phyloP scores from a whole-genome alignment of 176 grass and related monocot genomes.

The Typha latifolia region DNA sequence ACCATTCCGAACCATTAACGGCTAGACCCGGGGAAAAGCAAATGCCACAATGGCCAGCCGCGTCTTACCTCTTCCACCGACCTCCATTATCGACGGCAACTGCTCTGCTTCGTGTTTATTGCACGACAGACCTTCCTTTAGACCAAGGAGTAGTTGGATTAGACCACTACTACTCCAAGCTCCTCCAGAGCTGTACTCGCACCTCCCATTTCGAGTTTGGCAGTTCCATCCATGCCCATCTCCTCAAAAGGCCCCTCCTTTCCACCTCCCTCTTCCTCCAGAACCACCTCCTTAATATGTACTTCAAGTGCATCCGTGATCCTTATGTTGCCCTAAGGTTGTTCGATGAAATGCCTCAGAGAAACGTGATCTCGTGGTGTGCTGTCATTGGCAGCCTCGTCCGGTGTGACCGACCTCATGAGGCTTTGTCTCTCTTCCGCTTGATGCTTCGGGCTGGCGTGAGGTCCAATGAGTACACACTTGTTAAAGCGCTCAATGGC shows the following conservation, averaged over 20 bases:
- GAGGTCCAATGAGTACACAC: slow-evolving; percentile 50
- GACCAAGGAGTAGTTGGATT: too few relatives aligned
- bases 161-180: slow-evolving; percentile 4
- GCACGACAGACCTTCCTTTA: too few relatives aligned
- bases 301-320: slow-evolving; percentile 25
- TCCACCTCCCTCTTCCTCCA: slow-evolving; percentile 28
- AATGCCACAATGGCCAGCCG: too few relatives aligned
- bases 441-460: slow-evolving; percentile 29
- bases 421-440: slow-evolving; percentile 34
- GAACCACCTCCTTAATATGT: slow-evolving; percentile 64
- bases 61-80: too few relatives aligned
- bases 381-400: slow-evolving; percentile 37
- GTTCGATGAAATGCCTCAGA: slow-evolving; percentile 55
- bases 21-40: too few relatives aligned
- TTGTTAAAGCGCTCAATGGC: slow-evolving; percentile 46
- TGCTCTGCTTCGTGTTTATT: too few relatives aligned
- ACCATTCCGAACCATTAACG: too few relatives aligned
- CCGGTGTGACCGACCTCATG: slow-evolving; percentile 18
- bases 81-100: too few relatives aligned
- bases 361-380: slow-evolving; percentile 51
- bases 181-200: slow-evolving; percentile 35
- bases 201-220: slow-evolving; percentile 20
- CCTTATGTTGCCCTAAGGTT: slow-evolving; percentile 27
- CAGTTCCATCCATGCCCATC: slow-evolving; percentile 29
- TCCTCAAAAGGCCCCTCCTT: slow-evolving; percentile 36